A percentile compares a stretch with the other conserved stretches of the same genome.
phyloP scores from a whole-genome alignment of 129 eudicot genomes.

The Lactuca sativa region DNA sequence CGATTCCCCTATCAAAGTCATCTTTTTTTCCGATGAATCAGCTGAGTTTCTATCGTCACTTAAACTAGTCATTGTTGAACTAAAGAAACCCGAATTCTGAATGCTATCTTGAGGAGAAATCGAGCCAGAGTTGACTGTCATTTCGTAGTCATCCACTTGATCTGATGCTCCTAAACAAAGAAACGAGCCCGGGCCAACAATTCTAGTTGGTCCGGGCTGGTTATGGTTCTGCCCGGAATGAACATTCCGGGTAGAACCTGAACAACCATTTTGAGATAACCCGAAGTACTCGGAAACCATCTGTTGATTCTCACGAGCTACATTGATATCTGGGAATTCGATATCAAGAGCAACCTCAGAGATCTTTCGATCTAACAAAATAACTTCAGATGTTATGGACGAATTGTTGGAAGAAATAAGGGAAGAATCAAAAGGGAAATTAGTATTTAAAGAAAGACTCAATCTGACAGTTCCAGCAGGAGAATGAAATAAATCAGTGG shows the following conservation, averaged over 20 bases:
- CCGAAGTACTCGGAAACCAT: constrained; percentile 73
- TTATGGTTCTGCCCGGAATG: not conserved
- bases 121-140: constrained; percentile 45
- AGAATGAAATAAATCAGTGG: constrained; percentile 85
- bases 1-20: constrained; percentile 13
- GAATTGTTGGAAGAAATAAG: constrained; percentile 6
- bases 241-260: constrained; percentile 7
- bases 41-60: constrained; percentile 70
- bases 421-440: constrained; percentile 24
- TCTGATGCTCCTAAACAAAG: constrained; percentile 60
- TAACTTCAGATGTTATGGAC: constrained; percentile 46
- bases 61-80: constrained; percentile 75
- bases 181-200: constrained; percentile 51
- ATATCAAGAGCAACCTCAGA: constrained; percentile 47
- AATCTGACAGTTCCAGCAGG: constrained; percentile 83
- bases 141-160: constrained; percentile 58
- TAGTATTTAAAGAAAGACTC: constrained; percentile 44
- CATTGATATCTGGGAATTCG: constrained; percentile 68
- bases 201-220: constrained; percentile 5
- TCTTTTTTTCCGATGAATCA: constrained; percentile 54
- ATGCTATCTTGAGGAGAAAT: constrained; percentile 53
- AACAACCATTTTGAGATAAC: constrained; percentile 4
- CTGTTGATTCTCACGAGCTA: constrained; percentile 52
- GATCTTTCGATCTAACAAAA: constrained; percentile 43
- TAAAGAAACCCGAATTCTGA: constrained; percentile 62